Evolutionary conservation across 192 early-diverging fungal genomes (phyloP), one percentile per base, ranked within the genome.

Genomic region (Lunasporangiospora selenospora): DNA sequence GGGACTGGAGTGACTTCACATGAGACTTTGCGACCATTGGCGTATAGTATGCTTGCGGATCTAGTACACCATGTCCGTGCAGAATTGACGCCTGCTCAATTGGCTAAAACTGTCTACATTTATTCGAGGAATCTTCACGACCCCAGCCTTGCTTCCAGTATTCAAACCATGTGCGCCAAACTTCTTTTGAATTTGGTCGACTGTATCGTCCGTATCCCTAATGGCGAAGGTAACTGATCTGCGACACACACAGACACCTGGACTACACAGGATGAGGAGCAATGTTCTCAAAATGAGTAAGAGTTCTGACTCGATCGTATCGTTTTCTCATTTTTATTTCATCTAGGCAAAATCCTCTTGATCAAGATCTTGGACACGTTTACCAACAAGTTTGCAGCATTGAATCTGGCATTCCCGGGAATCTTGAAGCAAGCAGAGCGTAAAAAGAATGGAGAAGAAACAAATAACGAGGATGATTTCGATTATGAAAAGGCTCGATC

Each of bases 141-240:
- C 76, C 82, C 87, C 26, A 85, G 85, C n/a, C 84, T 99, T 38
- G 87, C 95, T 27, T 89, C 92, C 0, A 91, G 89, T 52, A 93
- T 98, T 36, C 98, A 98, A 73, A 97, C 95, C 2, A 95, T 98
- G 94, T 96, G 95, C 60, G 90, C 89, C 53, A 98, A 97, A 65
- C 78, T 99, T 24, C 81, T 99, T 15, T 75, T 96, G 38, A 95
- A 95, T 66, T 75, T 98, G 21, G 91, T 95, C 12, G 98, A 98
- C 46, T 90, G 88, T 47, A 88, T 94, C 66, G 83, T 90, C 47
- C 86, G 83, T 51, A 88, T 85, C 46, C 85, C 81, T 12, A 85
- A 84, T 56, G 67, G 52, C 16, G 85, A 85, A 69, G 83, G 80
- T 80, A 76, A 30, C 19, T 38, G n/a, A n/a, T n/a, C n/a, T n/a